A percentile compares a stretch with the other conserved stretches of the same genome.
Conservation (phyloP, 495 filamentous ascomycete species). For the Ascodesmis nigricans region DNA sequence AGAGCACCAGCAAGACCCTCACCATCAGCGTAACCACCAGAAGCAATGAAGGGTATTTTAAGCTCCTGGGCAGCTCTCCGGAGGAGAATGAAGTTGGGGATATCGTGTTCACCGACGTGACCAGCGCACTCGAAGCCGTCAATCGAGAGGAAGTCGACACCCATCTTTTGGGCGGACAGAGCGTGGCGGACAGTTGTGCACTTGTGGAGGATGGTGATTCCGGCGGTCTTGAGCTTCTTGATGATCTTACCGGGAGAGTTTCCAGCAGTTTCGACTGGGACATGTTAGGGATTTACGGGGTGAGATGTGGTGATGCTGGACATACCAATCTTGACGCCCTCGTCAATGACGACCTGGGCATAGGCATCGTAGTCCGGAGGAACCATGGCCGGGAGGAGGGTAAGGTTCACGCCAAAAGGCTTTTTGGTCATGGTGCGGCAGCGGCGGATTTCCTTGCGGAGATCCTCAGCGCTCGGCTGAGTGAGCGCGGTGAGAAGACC, state of each 20-base stretch:
- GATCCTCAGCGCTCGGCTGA: conserved; percentile 76
- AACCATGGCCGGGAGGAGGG: conserved; percentile 69
- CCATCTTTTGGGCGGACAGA: conserved; percentile 74
- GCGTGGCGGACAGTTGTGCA: conserved; percentile 94
- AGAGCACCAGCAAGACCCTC: conserved; percentile 86
- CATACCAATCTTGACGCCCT: conserved; percentile 53
- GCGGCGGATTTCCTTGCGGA: conserved; percentile 77
- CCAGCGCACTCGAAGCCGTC: conserved; percentile 97
- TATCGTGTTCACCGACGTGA: conserved; percentile 86
- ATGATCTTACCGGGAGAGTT: conserved; percentile 89
- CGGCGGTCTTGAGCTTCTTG: conserved; percentile 52
- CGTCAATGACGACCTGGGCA: conserved; percentile 78
- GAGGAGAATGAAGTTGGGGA: conserved; percentile 92
- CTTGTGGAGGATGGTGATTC: conserved; percentile 70
- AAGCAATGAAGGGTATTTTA: conserved; percentile 78
- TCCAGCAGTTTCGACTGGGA: conserved; percentile 71
- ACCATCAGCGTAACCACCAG: conserved; percentile 86
- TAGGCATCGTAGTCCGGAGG: conserved; percentile 86
- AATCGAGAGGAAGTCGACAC: conserved; percentile 88
- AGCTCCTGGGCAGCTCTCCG: conserved; percentile 67
- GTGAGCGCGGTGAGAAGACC: conserved; percentile 90
- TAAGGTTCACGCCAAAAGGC: conserved; percentile 93
- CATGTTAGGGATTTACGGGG: not conserved
- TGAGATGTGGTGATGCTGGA: not conserved
- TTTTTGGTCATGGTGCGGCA: conserved; percentile 66